phyloP scores from a whole-genome alignment of 1,139 yeast species.

The Pichia sp. region DNA sequence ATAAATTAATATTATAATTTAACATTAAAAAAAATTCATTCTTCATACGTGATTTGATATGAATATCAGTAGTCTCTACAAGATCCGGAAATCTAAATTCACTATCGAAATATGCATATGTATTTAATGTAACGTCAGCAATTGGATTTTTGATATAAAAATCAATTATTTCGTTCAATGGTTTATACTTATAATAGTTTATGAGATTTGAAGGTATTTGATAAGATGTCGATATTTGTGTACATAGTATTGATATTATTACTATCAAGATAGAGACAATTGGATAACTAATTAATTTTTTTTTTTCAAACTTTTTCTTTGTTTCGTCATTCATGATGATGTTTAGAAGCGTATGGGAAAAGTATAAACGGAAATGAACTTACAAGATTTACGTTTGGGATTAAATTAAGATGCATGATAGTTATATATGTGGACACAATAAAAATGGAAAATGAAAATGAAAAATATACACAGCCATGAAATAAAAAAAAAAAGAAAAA shows the following conservation, averaged over 20 bases:
- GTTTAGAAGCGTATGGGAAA: too few species aligned
- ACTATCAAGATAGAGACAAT: neutral
- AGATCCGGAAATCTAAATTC: conserved; percentile 44
- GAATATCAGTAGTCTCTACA: conserved; percentile 37
- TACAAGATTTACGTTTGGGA: too few species aligned
- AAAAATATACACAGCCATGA: too few species aligned
- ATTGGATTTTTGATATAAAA: conserved; percentile 25
- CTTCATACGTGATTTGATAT: conserved; percentile 30
- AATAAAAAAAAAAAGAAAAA: too few species aligned
- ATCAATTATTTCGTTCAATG: conserved; percentile 12
- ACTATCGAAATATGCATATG: conserved; percentile 32
- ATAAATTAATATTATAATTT: conserved; percentile 17
- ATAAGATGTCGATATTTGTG: neutral
- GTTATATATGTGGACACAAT: too few species aligned
- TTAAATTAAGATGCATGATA: too few species aligned
- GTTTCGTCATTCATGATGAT: neutral
- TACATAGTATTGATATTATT: neutral
- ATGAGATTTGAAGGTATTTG: conserved; percentile 3
- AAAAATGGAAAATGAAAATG: too few species aligned
- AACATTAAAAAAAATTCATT: conserved; percentile 14
- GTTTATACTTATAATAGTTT: conserved; percentile 11
- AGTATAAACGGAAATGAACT: too few species aligned
- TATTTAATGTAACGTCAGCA: conserved; percentile 22
- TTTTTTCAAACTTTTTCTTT: neutral
- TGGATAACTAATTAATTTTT: neutral